These are phyloP conservation scores for Dothiorella sarmentorum DNA, from an alignment of 2,329 filamentous ascomycete species.

Conservation along the genomic window DNA sequence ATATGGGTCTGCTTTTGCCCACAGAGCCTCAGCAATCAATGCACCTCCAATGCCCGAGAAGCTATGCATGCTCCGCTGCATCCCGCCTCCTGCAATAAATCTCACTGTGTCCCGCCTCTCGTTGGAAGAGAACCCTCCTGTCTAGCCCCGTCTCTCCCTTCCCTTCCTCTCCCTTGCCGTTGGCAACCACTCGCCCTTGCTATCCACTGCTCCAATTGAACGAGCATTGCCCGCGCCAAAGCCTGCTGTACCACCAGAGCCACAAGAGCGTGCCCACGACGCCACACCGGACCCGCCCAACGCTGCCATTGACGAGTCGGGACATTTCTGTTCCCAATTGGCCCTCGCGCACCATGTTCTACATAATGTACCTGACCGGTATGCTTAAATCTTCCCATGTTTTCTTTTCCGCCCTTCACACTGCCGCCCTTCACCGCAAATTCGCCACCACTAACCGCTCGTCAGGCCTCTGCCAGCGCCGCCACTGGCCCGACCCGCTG, in stretches of 20 bases:
- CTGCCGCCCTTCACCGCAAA: background rate
- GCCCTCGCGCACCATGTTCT: slow-evolving; percentile 35
- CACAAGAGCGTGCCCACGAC: background rate
- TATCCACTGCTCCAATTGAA: slow-evolving; percentile 21
- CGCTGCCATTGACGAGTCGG: slow-evolving; percentile 13
- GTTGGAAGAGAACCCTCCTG: slow-evolving; percentile 3
- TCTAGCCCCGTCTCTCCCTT: background rate
- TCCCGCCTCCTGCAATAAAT: slow-evolving; percentile 40
- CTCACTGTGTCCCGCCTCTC: slow-evolving; percentile 34
- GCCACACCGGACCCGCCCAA: background rate
- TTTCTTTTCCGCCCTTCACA: slow-evolving; percentile 12
- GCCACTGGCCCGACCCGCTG: slow-evolving; percentile 86
- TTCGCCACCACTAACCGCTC: slow-evolving; percentile 1
- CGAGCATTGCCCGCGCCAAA: slow-evolving; percentile 27
- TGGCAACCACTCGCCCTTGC: background rate
- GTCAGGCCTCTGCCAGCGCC: slow-evolving; percentile 85
- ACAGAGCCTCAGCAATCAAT: slow-evolving; percentile 34
- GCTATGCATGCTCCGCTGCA: slow-evolving; percentile 37
- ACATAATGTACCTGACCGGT: slow-evolving; percentile 45
- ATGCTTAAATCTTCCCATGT: slow-evolving; percentile 24
- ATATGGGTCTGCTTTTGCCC: slow-evolving; percentile 43
- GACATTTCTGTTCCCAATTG: slow-evolving; percentile 2
- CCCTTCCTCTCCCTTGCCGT: slow-evolving; percentile 6
- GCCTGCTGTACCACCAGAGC: slow-evolving; percentile 6
- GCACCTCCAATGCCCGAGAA: slow-evolving; percentile 4